Evolutionary conservation across 2,329 filamentous ascomycete genomes (phyloP).

Genomic region (Penicillium polonicum): DNA sequence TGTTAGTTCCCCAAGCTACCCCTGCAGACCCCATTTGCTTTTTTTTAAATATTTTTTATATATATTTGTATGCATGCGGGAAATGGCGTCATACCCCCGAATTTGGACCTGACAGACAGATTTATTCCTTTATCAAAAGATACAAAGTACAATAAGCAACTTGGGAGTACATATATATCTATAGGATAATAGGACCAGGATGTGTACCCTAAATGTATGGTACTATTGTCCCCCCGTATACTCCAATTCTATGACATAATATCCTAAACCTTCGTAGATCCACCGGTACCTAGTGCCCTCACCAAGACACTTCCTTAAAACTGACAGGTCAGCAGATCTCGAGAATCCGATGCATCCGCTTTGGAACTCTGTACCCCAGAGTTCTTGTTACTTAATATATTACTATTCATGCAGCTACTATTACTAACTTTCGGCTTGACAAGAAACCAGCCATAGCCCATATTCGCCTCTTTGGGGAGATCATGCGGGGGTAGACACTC

Average conservation of each 20-base stretch:
- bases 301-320: background rate
- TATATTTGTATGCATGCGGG: constrained; percentile 17
- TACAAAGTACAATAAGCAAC: background rate
- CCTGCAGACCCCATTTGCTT: constrained; percentile 20
- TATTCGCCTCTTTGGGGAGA: constrained; percentile 14
- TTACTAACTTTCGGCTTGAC: background rate
- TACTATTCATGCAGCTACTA: background rate
- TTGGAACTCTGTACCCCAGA: constrained; percentile 15
- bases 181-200: no score
- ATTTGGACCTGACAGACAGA: background rate
- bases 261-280: background rate
- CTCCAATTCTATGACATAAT: constrained; percentile 8
- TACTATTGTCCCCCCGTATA: background rate
- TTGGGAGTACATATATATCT: background rate
- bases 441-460: constrained; percentile 6
- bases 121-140: background rate
- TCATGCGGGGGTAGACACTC: constrained; percentile 21
- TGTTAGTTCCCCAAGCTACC: constrained; percentile 22
- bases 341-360: background rate
- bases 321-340: constrained; percentile 6
- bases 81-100: constrained; percentile 14
- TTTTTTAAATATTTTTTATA: background rate
- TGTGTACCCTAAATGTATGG: background rate
- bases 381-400: constrained; percentile 24
- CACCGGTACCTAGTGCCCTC: background rate